Evolutionary conservation across 768 basidiomycete species (phyloP), one percentile per base, ranked within the genome.

Genomic region (Tricholomella constricta): DNA sequence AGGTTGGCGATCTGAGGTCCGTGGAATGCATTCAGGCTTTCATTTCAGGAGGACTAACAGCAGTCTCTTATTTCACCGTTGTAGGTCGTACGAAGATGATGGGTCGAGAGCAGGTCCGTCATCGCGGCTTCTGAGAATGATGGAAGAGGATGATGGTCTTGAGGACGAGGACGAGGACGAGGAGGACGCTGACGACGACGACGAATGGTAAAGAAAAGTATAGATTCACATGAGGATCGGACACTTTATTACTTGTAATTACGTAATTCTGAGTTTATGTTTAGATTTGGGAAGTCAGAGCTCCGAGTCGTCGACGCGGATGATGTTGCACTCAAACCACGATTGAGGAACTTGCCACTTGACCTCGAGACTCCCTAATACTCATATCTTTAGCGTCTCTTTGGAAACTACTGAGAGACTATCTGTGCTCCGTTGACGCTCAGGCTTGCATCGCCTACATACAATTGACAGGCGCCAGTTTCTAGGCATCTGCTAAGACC

Each of bases 81-180:
- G 1, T 42, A 54, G 52, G 17, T 17, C 27, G 26, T 57, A 57
- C 17, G 56, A 46, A 9, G 48, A 57, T 19, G 56, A 57, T 29
- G 56, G 48, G n/a, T 57, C 56, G 14, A 57, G 47, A 25, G 41
- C 34, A 26, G 56, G 56, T 32, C 56, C 56, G 19, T 53, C 56
- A 19, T 54, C 52, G 8, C 52, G 56, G 40, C 45, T 54, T 7
- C 7, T 42, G 31, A 41, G 56, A 37, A n/a, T 57, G 37, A 50
- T 57, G 48, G 37, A 43, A 17, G 15, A 25, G 44, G 44, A 32
- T 32, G 14, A 29, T n/a, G 6, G 3, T 14, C 7, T 10, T 11
- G 47, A 45, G 12, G 15, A 4, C 15, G 15, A 37, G 8, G 29
- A 29, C 12, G 38, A 41, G 11, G 27, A 29, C 3, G 38, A 35